Evolutionary conservation across 2,329 filamentous ascomycete genomes (phyloP).

Genomic region (Ophiostoma montium): DNA sequence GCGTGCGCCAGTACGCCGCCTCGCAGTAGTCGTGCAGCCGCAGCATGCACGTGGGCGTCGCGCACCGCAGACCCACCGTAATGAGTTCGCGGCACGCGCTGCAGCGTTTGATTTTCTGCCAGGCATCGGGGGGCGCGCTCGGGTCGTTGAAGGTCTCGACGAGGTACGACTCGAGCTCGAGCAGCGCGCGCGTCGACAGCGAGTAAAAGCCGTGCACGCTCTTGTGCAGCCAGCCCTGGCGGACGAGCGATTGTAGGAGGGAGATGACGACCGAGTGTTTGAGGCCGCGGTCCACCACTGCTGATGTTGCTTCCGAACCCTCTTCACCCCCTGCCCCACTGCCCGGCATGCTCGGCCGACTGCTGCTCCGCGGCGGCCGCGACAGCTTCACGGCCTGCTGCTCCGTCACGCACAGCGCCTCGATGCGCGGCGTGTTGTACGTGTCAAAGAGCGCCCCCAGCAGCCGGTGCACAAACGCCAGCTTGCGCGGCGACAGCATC

Average conservation of each 20-base stretch:
- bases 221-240: slow-evolving; percentile 74
- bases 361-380: slow-evolving; percentile 28
- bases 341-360: background rate
- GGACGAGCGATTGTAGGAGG: slow-evolving; percentile 54
- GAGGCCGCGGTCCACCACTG: slow-evolving; percentile 39
- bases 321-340: background rate
- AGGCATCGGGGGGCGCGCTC: slow-evolving; percentile 28
- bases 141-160: slow-evolving; percentile 78
- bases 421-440: slow-evolving; percentile 64
- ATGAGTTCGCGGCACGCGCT: slow-evolving; percentile 81
- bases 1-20: slow-evolving; percentile 55
- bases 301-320: slow-evolving; percentile 15
- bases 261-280: slow-evolving; percentile 66
- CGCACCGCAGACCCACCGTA: slow-evolving; percentile 69
- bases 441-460: slow-evolving; percentile 87
- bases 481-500: slow-evolving; percentile 64
- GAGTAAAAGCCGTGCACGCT: slow-evolving; percentile 59
- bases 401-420: slow-evolving; percentile 68
- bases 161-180: slow-evolving; percentile 77
- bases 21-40: slow-evolving; percentile 68
- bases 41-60: slow-evolving; percentile 49
- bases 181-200: slow-evolving; percentile 60
- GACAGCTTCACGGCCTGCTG: slow-evolving; percentile 66
- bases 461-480: slow-evolving; percentile 75
- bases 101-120: slow-evolving; percentile 72